phyloP scores from a whole-genome alignment of 2,329 filamentous ascomycete species.

The Beauveria scarabaeidicola region DNA sequence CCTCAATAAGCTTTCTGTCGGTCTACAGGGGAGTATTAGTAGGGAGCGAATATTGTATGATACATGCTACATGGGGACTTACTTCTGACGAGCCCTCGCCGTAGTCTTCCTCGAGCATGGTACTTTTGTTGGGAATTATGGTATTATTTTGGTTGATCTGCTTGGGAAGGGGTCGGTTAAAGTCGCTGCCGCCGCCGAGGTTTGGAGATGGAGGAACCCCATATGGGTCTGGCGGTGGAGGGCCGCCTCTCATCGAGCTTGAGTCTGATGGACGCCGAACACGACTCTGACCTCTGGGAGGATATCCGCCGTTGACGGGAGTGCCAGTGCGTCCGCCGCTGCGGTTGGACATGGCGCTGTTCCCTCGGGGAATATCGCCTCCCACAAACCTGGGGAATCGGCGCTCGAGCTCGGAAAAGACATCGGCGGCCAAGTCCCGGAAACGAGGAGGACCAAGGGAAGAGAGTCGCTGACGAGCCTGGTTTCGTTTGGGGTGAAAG shows the following conservation, averaged over 20 bases:
- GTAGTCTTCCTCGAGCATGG: slow-evolving; percentile 92
- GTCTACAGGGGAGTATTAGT: slow-evolving; percentile 31
- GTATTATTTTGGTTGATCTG: slow-evolving; percentile 85
- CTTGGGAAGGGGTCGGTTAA: slow-evolving; percentile 71
- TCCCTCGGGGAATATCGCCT: slow-evolving; percentile 58
- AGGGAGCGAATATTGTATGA: background rate
- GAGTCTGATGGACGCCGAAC: slow-evolving; percentile 53
- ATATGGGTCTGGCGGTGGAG: slow-evolving; percentile 35
- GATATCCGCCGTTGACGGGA: slow-evolving; percentile 49
- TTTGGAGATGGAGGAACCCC: slow-evolving; percentile 53
- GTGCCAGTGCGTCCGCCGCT: slow-evolving; percentile 49
- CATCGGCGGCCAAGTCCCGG: slow-evolving; percentile 85
- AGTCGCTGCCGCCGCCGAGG: slow-evolving; percentile 53
- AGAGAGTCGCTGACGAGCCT: slow-evolving; percentile 90
- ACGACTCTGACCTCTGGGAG: slow-evolving; percentile 43
- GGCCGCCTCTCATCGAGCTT: slow-evolving; percentile 45
- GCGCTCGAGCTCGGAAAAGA: slow-evolving; percentile 89
- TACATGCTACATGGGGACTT: slow-evolving; percentile 11
- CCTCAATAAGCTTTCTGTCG: slow-evolving; percentile 64
- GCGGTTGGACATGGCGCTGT: slow-evolving; percentile 60
- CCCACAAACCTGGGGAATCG: slow-evolving; percentile 74
- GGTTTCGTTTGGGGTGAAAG: slow-evolving; percentile 95
- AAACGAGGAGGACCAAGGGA: slow-evolving; percentile 83
- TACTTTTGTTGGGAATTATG: slow-evolving; percentile 95
- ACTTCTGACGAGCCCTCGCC: slow-evolving; percentile 52